Base-by-base conservation (phyloP, 148 eudicot genomes). In the Oxyria digyna region DNA sequence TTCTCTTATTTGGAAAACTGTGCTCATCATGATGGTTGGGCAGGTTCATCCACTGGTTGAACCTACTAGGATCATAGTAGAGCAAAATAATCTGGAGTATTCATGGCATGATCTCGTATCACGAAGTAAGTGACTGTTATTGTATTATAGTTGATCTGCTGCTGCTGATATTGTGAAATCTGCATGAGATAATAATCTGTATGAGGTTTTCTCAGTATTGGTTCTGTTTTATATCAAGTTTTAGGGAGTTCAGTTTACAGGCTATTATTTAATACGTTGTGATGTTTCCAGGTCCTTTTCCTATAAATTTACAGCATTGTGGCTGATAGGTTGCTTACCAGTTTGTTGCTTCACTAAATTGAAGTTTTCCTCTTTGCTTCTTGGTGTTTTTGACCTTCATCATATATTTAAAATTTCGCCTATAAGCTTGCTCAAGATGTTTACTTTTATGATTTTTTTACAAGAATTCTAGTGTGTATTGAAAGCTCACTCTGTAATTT, bases 61-160 rank as follows among this genome's bases (percentile, higher is more conserved):
- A 33, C 99, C 99, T 41, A 94, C 99, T 37, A 55, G 73, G 76
- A 10, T 10, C 4, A 81, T 94, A 63, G 85, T 94, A 29, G 20
- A 32, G 11, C 79, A 85, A 78, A 42, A 78, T 40, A 74, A 73
- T 69, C 62, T 82, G 73, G 42, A 11, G 14, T 94, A 94, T 76
- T 84, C 96, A 20, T 94, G 99, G 99, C 99, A 94, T 83, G 97
- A 91, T 77, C 74, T 94, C 73, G 91, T 91, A 54, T 94, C 99
- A 38, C 76, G 79, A 78, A 52, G 99, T 94, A 86, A 88, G 96
- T 72, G n/a, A 35, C 75, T 4, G 0, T 26, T 64, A 18, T 57
- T 15, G 41, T 31, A 59, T 59, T 59, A 27, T 31, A 27, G 37
- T 13, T 59, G 18, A 13, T 29, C 27, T 52, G 7, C 15, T 11